Percentiles rank a stretch among this genome's conserved stretches.
phyloP scores from a whole-genome alignment of 805 yeast genomes.

The Zygoascus flipseniorum region DNA sequence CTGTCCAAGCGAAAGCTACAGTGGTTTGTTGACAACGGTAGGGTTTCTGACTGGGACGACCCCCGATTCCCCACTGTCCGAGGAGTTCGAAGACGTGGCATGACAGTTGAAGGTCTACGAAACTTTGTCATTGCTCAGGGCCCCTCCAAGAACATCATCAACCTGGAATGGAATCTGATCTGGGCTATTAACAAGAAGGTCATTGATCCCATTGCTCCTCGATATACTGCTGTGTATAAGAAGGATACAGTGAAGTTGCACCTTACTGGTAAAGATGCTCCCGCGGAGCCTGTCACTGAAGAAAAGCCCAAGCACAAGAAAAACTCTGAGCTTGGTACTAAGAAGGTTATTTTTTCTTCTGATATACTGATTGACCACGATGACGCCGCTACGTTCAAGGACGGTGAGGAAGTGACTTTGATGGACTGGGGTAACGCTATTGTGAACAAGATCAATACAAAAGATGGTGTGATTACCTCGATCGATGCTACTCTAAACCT shows the following conservation, averaged over 20 bases:
- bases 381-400: conserved; percentile 67
- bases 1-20: conserved; percentile 95
- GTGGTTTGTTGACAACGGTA: conserved; percentile 93
- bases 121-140: conserved; percentile 93
- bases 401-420: conserved; percentile 88
- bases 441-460: conserved; percentile 58
- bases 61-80: conserved; percentile 99
- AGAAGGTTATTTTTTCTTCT: conserved; percentile 61
- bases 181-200: conserved; percentile 98
- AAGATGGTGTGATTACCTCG: conserved; percentile 44
- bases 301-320: conserved; percentile 89
- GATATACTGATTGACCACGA: conserved; percentile 74
- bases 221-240: conserved; percentile 73
- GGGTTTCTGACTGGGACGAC: conserved; percentile 95
- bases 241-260: conserved; percentile 61
- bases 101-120: conserved; percentile 96
- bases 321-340: conserved; percentile 82
- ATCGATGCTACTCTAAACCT: conserved; percentile 74
- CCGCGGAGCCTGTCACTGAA: conserved; percentile 54
- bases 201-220: conserved; percentile 94
- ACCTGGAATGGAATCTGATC: conserved; percentile 93
- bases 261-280: conserved; percentile 46
- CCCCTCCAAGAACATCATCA: conserved; percentile 93
- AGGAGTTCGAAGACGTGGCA: conserved; percentile 99
- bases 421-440: conserved; percentile 99